Conservation (phyloP, 257 asterid genomes). For the Nicotiana tabacum region DNA sequence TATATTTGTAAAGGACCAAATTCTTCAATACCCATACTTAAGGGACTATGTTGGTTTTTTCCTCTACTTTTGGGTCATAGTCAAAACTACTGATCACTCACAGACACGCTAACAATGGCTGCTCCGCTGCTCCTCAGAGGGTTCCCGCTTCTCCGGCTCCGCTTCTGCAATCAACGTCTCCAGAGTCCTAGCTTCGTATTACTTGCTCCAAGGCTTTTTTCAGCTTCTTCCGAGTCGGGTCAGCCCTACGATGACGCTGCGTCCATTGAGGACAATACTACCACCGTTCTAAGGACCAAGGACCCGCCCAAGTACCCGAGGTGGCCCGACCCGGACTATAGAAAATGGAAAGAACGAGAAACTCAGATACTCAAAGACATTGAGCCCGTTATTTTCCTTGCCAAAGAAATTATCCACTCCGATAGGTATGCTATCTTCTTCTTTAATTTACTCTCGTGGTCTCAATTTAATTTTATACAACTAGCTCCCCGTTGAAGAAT, state of each 20-base stretch:
- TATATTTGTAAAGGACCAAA: too few relatives aligned
- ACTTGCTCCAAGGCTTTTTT: constrained; percentile 32
- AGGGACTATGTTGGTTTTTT: too few relatives aligned
- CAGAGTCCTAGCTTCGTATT: constrained; percentile 17
- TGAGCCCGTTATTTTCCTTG: constrained; percentile 48
- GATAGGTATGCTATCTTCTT: constrained; percentile 31
- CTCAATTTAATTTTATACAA: too few relatives aligned
- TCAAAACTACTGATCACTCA: background rate
- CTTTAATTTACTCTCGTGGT: background rate
- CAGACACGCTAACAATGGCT: constrained; percentile 41
- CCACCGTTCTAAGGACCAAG: constrained; percentile 15
- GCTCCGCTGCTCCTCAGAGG: constrained; percentile 47
- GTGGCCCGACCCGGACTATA: constrained; percentile 44
- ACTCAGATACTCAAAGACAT: constrained; percentile 58
- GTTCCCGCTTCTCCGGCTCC: constrained; percentile 53
- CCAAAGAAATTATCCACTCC: constrained; percentile 79
- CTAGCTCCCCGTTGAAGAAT: too few relatives aligned
- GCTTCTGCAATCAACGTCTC: constrained; percentile 33
- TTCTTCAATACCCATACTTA: too few relatives aligned
- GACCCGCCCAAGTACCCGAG: constrained; percentile 31
- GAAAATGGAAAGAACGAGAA: constrained; percentile 71
- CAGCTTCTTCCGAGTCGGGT: constrained; percentile 29
- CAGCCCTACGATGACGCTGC: constrained; percentile 20
- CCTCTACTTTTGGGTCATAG: background rate
- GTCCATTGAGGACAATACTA: constrained; percentile 10